A percentile compares a stretch with the other conserved stretches of the same genome.
Evolutionary conservation across 1,284 basidiomycete genomes (phyloP).

Genomic region (Ceratobasidium sp.): DNA sequence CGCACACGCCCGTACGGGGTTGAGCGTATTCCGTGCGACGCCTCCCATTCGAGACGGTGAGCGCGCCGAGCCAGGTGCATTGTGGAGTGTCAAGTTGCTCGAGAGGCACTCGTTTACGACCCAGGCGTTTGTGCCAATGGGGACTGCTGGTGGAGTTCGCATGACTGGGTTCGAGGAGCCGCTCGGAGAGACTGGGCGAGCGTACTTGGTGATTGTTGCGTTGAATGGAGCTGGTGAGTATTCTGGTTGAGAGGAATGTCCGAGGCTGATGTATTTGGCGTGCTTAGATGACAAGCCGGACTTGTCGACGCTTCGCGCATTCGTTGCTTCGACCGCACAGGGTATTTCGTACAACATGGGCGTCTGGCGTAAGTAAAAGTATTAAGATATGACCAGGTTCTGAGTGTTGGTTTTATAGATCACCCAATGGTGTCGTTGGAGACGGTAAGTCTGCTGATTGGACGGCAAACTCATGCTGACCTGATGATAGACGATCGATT

Average conservation of each 20-base stretch:
- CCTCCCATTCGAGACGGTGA: conserved; percentile 54
- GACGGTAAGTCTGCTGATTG: conserved; percentile 56
- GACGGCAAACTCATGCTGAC: conserved; percentile 38
- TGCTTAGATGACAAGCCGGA: conserved; percentile 74
- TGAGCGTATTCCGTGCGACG: conserved; percentile 72
- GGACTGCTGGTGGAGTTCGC: conserved; percentile 53
- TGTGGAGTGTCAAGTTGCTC: conserved; percentile 63
- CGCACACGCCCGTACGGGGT: conserved; percentile 59
- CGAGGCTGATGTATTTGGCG: background rate
- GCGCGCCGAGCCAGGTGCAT: conserved; percentile 54
- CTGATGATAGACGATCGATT: conserved; percentile 68
- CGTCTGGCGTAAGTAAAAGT: conserved; percentile 79
- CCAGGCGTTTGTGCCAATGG: conserved; percentile 90
- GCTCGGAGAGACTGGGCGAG: conserved; percentile 57
- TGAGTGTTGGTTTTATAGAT: conserved; percentile 56
- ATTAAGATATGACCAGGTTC: background rate
- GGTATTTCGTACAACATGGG: conserved; percentile 83
- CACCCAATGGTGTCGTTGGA: conserved; percentile 84
- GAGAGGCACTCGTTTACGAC: conserved; percentile 82
- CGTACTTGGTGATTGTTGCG: conserved; percentile 85
- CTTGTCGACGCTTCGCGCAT: conserved; percentile 74
- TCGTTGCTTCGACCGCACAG: conserved; percentile 77
- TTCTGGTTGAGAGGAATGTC: background rate
- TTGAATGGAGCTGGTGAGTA: conserved; percentile 62
- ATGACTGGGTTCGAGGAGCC: conserved; percentile 49